phyloP scores from a whole-genome alignment of 208 protist genomes.

The Wallacemonas sp. region DNA sequence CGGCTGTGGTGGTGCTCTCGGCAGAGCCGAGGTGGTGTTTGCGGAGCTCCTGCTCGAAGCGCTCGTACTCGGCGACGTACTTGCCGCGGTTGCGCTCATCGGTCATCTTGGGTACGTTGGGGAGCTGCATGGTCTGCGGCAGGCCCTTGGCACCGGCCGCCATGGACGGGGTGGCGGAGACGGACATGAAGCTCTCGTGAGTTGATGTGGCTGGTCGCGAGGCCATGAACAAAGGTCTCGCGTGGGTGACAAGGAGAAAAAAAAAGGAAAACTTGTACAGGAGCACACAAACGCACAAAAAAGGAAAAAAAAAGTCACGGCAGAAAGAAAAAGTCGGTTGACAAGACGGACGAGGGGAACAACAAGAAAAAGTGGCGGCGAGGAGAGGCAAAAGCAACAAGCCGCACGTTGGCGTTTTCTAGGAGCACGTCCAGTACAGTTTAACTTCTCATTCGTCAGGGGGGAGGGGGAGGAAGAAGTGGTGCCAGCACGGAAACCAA shows the following conservation, averaged over 20 bases:
- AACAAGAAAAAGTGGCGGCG: too few species aligned
- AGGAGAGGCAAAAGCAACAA: too few species aligned
- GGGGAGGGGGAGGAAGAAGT: too few species aligned
- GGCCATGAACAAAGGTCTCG: neutral
- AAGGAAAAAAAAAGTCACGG: too few species aligned
- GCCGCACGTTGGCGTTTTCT: too few species aligned
- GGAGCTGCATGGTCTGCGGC: constrained; percentile 52
- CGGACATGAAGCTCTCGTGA: constrained; percentile 5
- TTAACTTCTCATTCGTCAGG: too few species aligned
- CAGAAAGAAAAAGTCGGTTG: too few species aligned
- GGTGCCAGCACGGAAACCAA: too few species aligned
- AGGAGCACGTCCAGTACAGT: too few species aligned
- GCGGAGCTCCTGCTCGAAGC: constrained; percentile 85
- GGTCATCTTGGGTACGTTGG: constrained; percentile 83
- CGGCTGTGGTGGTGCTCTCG: constrained; percentile 71
- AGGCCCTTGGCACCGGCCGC: constrained; percentile 22
- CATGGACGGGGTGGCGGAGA: constrained; percentile 3
- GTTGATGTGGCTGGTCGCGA: constrained; percentile 1
- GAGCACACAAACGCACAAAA: too few species aligned
- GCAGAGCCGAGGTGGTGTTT: constrained; percentile 80
- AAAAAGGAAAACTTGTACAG: too few species aligned
- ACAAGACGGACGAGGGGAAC: too few species aligned
- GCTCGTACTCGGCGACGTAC: constrained; percentile 88
- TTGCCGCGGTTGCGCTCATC: constrained; percentile 78
- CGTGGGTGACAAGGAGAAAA: neutral